Base-by-base conservation (phyloP, 208 protist species). In the Trypanosoma congolense region DNA sequence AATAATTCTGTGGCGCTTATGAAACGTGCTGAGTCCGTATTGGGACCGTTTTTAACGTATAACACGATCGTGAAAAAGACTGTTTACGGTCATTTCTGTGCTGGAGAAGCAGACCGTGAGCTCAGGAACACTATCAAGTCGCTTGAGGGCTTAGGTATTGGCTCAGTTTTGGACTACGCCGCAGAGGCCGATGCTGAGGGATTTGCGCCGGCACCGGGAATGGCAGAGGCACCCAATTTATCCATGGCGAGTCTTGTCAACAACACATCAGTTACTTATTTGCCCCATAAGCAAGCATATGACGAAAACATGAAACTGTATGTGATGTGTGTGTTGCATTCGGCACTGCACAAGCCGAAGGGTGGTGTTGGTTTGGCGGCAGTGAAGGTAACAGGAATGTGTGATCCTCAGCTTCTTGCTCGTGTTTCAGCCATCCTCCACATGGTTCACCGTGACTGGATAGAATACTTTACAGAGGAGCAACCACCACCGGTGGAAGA, bases 81-180 rank as follows among this genome's bases (percentile, higher is more conserved):
- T n/a, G 93, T 97, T 44, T 98, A 96, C 59, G 56, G 60, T 43
- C 93, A 97, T 61, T 98, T 97, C 58, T 97, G 94, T 61, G 96
- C 87, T 3, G 96, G 96, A n/a, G 90, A 93, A 60, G 83, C 87
- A 60, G 86, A 86, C 25, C 53, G 79, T n/a, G 93, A 97, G 58
- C 65, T 96, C 14, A 60, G 77, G 29, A 40, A 73, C 38, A 90
- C 87, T 0, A 62, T 98, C 24, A 58, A 78, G 10, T 41, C 56
- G 31, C 80, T 98, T 26, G 70, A 75, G 5, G 48, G 63, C 16
- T 62, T 67, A 26, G 80, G 87, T 45, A 80, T 98, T 43, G 92
- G 90, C 26, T 71, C 88, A 44, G 94, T 98, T 29, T 79, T 98
- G 22, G 96, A 98, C 73, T 98, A 98, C 61, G 91, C 92, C 2